Conservation (phyloP, 805 yeast species). For the Metschnikowia vanudenii region DNA sequence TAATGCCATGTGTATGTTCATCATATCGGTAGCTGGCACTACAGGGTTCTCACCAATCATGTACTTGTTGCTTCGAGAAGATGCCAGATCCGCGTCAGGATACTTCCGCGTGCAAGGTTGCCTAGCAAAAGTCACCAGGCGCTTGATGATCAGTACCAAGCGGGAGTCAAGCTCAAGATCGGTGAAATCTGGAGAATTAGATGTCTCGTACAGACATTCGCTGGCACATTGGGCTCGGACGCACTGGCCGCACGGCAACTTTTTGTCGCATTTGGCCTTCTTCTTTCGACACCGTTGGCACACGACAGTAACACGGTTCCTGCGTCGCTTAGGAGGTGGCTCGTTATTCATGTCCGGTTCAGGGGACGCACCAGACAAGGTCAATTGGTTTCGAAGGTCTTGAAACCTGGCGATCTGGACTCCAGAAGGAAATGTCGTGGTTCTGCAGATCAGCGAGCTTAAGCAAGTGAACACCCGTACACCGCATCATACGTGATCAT, state of each 20-base stretch:
- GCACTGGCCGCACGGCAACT: constrained; percentile 16
- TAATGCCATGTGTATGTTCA: constrained; percentile 19
- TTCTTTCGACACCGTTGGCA: constrained; percentile 20
- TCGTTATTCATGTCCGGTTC: background rate
- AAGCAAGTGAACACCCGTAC: background rate
- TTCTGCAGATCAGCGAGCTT: too few relatives aligned
- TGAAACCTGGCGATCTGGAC: background rate
- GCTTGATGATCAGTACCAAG: background rate
- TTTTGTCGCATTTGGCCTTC: constrained; percentile 18
- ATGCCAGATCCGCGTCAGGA: background rate
- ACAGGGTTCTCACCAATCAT: constrained; percentile 17
- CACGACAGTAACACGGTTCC: constrained; percentile 17
- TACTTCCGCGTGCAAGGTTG: background rate
- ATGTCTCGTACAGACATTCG: constrained; percentile 14
- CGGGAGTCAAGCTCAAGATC: background rate
- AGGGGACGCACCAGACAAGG: background rate
- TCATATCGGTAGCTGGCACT: constrained; percentile 13
- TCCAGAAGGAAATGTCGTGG: too few relatives aligned
- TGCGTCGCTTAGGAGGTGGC: constrained; percentile 4
- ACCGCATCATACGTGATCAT: background rate
- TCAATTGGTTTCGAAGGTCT: background rate
- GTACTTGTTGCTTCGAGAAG: background rate
- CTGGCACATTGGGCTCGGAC: constrained; percentile 13
- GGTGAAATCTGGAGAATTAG: background rate
- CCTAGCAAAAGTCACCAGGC: background rate